Base-by-base conservation (phyloP, 1,139 yeast species). In the Blastobotrys niveus region DNA sequence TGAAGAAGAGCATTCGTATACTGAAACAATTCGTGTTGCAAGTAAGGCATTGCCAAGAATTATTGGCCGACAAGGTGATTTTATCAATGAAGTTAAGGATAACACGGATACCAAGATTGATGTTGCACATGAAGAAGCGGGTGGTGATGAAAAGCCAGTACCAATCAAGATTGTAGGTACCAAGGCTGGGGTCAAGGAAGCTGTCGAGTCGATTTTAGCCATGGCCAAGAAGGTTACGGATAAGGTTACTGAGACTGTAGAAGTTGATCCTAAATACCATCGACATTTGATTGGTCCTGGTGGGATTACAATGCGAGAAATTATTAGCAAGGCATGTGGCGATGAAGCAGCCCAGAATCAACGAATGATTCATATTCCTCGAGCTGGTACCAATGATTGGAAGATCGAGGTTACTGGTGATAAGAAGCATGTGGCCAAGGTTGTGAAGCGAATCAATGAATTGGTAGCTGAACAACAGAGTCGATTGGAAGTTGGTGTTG, bases 11-110 rank as follows among this genome's bases (percentile, higher is more conserved):
- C 87, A 89, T 61, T 91, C 95, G 22, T 78, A 79, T 66, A 74
- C 77, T 49, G 74, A 79, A 55, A 66, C 70, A 18, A 60, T 91
- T 43, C 65, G 69, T 42, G 81, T 93, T 45, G 94, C 96, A 37
- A 65, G 73, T 36, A 77, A 74, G 54, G 82, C 89, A 19, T 74
- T 89, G 51, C 74, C 96, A 15, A 75, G 89, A 61, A 81, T 93
- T 47, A 88, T 93, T 62, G 98, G 98, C 59, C 86, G 83, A 59
- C 72, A 75, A 48, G 97, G 97, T 63, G 93, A 84, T 54, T 77
- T 75, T 48, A 84, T 93, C 57, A 85, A 81, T 51, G 88, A 84
- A 60, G 80, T 93, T 48, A 79, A 87, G 54, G 93, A 82, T 53
- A 86, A 80, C 40, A 74, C 82, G 45, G 94, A 91, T 50, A 80